Evolutionary conservation across 2,329 filamentous ascomycete species (phyloP), one percentile per base, ranked within the genome.

Genomic region (Talaromyces sp.): DNA sequence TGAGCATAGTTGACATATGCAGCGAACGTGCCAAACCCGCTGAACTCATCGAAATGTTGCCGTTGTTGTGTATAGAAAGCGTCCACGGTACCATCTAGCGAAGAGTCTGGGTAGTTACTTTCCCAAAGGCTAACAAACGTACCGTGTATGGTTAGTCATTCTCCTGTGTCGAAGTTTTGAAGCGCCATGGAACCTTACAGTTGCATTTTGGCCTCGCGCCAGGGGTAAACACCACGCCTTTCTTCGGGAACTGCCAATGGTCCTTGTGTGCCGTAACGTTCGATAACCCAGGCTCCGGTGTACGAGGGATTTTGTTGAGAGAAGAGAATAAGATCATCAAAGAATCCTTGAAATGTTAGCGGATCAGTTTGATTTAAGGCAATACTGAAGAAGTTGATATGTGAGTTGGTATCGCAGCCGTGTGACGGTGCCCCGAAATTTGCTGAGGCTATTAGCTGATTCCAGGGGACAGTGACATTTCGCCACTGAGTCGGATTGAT

Each of bases 1-100:
- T 64, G 61, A 2, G 63, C 67, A 58, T 70, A 70, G 48, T 62
- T 69, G 11, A 70, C 60, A 41, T 70, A 71, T 0, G 68, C 61
- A 7, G 52, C 57, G n/a, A 59, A 43, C 5, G 43, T 28, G 15
- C 25, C 17, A 28, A 56, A 50, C 8, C 57, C 57, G 9, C 57
- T 59, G 17, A 58, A 54, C 31, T 58, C 56, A 22, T 58, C 37
- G 25, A 58, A 58, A 37, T 58, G 56, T 31, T 58, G 50, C 1
- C 56, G 56, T 40, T 58, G 41, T 25, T 58, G 56, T 2, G 50
- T 54, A 15, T 39, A 53, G 33, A 54, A 58, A 5, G 40, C 56
- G 50, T 53, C 39, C 33, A 37, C 40, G 40, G 51, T 54, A 43
- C 22, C 43, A 31, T 58, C 56, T 17, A 54, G 17, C 7, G 56